These are phyloP conservation scores for Allium fistulosum DNA, from an alignment of 106 monocot species.

Conservation along the genomic window DNA sequence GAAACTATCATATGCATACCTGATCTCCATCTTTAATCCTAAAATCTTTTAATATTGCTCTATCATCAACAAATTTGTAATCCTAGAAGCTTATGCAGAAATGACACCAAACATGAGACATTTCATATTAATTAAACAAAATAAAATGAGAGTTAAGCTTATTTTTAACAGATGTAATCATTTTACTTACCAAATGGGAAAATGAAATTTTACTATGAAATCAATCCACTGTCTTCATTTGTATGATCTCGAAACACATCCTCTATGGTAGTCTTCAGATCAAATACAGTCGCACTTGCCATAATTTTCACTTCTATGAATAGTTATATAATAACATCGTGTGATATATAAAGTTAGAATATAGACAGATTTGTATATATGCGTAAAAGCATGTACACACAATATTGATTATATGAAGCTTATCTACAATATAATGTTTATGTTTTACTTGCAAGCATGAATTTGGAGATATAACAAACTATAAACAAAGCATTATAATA, in stretches of 20 bases:
- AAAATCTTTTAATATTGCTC: slow-evolving; percentile 19
- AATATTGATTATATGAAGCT: no score
- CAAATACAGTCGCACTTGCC: slow-evolving; percentile 19
- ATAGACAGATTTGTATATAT: no score
- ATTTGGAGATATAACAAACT: no score
- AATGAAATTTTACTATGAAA: slow-evolving; percentile 17
- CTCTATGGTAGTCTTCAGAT: slow-evolving; percentile 42
- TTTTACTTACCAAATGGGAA: neutral
- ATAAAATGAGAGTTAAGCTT: no score
- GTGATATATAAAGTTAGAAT: no score
- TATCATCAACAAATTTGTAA: slow-evolving; percentile 51
- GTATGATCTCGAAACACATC: slow-evolving; percentile 17
- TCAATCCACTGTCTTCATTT: neutral
- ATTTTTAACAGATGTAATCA: no score
- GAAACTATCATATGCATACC: slow-evolving; percentile 13
- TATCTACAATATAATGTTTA: no score
- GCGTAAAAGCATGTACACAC: no score
- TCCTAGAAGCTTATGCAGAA: slow-evolving; percentile 55
- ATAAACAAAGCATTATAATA: no score
- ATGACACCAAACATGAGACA: slow-evolving; percentile 73
- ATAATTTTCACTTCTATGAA: slow-evolving; percentile 31
- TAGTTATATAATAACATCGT: no score
- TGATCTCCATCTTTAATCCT: slow-evolving; percentile 63
- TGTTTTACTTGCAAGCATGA: no score
- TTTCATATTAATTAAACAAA: neutral